These are phyloP conservation scores for Ganoderma meredithae DNA, from an alignment of 1,284 basidiomycete genomes.

Conservation along the genomic window DNA sequence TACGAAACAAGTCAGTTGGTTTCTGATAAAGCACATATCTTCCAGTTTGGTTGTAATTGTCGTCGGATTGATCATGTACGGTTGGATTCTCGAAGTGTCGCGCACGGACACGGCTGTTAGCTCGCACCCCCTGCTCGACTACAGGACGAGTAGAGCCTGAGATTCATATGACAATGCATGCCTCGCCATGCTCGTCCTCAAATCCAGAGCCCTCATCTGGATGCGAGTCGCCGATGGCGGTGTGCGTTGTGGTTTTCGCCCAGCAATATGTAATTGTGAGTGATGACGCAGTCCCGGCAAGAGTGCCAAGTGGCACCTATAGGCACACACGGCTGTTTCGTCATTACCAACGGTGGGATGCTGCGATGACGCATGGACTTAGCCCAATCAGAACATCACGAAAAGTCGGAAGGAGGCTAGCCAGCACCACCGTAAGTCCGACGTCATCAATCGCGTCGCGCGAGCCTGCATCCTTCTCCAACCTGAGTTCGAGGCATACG, in stretches of 20 bases:
- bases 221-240: neutral
- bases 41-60: neutral
- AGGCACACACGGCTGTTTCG: neutral
- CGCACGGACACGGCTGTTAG: neutral
- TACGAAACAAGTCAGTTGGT: neutral
- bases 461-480: neutral
- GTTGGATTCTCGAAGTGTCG: neutral
- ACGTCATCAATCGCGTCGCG: neutral
- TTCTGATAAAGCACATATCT: neutral
- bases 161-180: neutral
- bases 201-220: neutral
- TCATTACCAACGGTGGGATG: neutral
- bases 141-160: neutral
- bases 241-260: neutral
- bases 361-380: neutral
- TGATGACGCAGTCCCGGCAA: neutral
- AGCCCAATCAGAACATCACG: no score
- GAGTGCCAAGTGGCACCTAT: neutral
- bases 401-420: no score
- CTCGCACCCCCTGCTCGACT: neutral
- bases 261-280: neutral
- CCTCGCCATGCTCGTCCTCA: neutral
- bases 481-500: neutral
- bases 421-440: no score
- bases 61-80: slow-evolving; percentile 1